Evolutionary conservation across 495 filamentous ascomycete genomes (phyloP), one percentile per base, ranked within the genome.

Genomic region (Lepidopterella palustris): DNA sequence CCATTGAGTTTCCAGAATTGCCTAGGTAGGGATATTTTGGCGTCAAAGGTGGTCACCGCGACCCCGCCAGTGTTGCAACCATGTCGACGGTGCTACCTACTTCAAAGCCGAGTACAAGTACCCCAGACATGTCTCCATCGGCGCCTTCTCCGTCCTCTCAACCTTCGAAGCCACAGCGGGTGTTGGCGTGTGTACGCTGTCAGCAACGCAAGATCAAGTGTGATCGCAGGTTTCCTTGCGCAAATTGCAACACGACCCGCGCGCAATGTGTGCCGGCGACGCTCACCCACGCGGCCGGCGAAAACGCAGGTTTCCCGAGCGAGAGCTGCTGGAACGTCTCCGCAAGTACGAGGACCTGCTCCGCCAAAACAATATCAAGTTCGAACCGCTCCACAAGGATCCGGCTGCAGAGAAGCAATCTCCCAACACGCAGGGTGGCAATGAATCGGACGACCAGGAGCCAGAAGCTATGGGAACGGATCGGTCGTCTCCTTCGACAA

Each of bases 171-270:
- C 60, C 73, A 35, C 74, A 70, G 59, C 73, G 81, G 24, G 70
- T 78, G n/a, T 75, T 84, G n/a, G 77, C 81, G 3, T 84, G 82
- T 60, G 71, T 81, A 26, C 69, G 73, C 0, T 84, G 81, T 66
- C 78, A 82, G 62, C 79, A 82, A 61, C 79, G 81, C 45, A 84
- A 84, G 55, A 71, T 84, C 28, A 80, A 77, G 56, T 85, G 81
- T 70, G 74, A 83, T 47, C 80, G 79, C 48, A 73, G 72, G 15
- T 79, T 77, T 57, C 82, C 81, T 11, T 85, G 82, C 65, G 54
- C 69, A 2, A 77, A 80, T 56, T 84, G 82, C 60, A 49, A 72
- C 25, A 76, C 67, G 40, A 53, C 70, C 23, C 39, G 65, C 8
- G 67, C 62, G 26, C 69, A 77, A 57, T 84, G 82, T 63, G 74